Evolutionary conservation across 352 stramenopile genomes (phyloP), one percentile per base, ranked within the genome.

Genomic region (Phytophthora syringae): DNA sequence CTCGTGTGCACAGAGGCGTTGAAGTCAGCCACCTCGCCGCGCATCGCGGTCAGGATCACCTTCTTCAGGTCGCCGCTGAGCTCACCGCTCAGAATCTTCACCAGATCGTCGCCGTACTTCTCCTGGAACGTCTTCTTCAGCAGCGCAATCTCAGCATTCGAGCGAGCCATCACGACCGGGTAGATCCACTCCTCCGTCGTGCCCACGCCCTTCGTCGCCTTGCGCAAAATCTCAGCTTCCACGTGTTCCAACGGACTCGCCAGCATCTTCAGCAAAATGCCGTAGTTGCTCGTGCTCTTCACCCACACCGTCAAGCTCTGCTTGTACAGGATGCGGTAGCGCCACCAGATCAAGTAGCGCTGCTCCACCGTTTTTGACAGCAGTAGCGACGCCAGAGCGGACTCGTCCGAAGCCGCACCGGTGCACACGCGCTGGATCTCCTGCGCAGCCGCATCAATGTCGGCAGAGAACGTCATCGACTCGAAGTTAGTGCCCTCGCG

Each of bases 41-140:
- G n/a, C n/a, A n/a, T n/a, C n/a, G n/a, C n/a, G n/a, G n/a, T n/a
- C n/a, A n/a, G n/a, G n/a, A n/a, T 79, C 39, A 84, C 72, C 62
- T 82, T 80, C 61, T 74, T 71, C 52, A 89, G 76, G 61, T 88
- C 78, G 28, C 80, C 80, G 27, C 76, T 57, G 4, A 89, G 52
- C 20, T 86, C 79, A 36, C 59, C 59, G 59, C 82, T 68, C 21
- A 88, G 28, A 22, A 64, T 59, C 32, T 79, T 70, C 13, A 70
- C 68, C 24, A 89, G 60, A 25, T 89, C 78, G 21, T 80, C 62
- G 43, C 66, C 64, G 64, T 81, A 74, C 22, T 84, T 11, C 22
- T 83, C 67, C 49, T 82, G 80, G 70, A 76, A 88, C 0, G 76
- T 79, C 75, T 89, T 86, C 80, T 89, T 89, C 28, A 89, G 64